A percentile compares a stretch with the other conserved stretches of the same genome.
Conservation (phyloP, 2,329 filamentous ascomycete species). For the Pseudogymnoascus sp. region DNA sequence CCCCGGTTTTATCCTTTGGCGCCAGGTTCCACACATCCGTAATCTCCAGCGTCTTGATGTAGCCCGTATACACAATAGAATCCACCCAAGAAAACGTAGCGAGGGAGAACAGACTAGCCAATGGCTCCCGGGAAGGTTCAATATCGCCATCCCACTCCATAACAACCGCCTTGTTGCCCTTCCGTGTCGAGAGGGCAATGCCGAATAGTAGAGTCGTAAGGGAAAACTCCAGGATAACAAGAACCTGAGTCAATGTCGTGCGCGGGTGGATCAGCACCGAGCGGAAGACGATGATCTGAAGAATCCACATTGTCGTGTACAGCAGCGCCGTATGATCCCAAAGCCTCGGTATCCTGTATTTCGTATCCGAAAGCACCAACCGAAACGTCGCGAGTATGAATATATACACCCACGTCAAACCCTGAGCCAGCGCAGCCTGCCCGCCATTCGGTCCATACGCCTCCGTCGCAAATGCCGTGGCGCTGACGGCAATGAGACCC, state of each 20-base stretch:
- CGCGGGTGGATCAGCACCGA: slow-evolving; percentile 73
- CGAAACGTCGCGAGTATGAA: slow-evolving; percentile 65
- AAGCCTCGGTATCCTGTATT: slow-evolving; percentile 60
- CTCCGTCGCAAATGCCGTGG: slow-evolving; percentile 52
- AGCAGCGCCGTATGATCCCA: slow-evolving; percentile 91
- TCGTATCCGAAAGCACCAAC: slow-evolving; percentile 56
- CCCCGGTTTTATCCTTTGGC: slow-evolving; percentile 77
- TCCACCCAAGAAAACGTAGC: slow-evolving; percentile 90
- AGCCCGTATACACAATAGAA: slow-evolving; percentile 79
- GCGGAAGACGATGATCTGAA: slow-evolving; percentile 69
- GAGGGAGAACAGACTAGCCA: slow-evolving; percentile 81
- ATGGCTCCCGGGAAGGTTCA: slow-evolving; percentile 76
- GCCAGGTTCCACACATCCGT: slow-evolving; percentile 86
- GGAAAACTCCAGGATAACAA: slow-evolving; percentile 66
- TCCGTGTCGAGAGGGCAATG: slow-evolving; percentile 73
- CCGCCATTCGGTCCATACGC: slow-evolving; percentile 50
- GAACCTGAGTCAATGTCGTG: slow-evolving; percentile 51
- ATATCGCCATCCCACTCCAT: slow-evolving; percentile 85
- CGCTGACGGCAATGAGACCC: slow-evolving; percentile 62
- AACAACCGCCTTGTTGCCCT: slow-evolving; percentile 82
- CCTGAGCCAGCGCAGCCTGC: slow-evolving; percentile 54
- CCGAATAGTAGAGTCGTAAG: slow-evolving; percentile 65
- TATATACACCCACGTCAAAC: slow-evolving; percentile 75
- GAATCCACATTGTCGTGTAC: slow-evolving; percentile 76
- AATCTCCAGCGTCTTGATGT: slow-evolving; percentile 74